These are phyloP conservation scores for Clitopilus hobsonii DNA, from an alignment of 768 basidiomycete species.

Conservation along the genomic window DNA sequence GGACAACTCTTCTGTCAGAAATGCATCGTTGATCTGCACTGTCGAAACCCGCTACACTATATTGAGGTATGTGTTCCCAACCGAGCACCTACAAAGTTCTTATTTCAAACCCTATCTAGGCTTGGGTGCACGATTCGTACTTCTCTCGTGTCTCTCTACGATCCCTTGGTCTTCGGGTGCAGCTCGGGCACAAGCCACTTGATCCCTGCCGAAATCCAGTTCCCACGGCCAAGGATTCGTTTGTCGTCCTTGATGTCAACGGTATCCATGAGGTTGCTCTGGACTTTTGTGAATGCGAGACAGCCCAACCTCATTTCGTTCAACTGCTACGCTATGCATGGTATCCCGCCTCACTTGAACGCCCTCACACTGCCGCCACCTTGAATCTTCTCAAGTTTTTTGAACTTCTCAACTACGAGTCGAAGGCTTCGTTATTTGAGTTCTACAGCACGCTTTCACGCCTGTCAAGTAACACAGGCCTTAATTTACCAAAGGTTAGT, in stretches of 20 bases:
- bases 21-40: neutral
- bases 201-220: conserved; percentile 6
- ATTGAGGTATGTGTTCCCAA: conserved; percentile 2
- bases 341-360: conserved; percentile 14
- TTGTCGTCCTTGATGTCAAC: conserved; percentile 13
- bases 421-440: conserved; percentile 25
- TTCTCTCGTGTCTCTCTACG: conserved; percentile 1
- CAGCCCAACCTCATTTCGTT: neutral
- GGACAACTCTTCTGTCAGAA: neutral
- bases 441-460: conserved; percentile 21
- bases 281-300: conserved; percentile 12
- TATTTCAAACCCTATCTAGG: neutral
- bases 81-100: neutral
- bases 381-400: conserved; percentile 20
- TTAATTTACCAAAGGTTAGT: conserved; percentile 15
- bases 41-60: neutral
- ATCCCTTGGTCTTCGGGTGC: conserved; percentile 8
- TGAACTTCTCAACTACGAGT: conserved; percentile 17
- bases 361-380: conserved; percentile 18
- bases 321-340: conserved; percentile 18
- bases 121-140: neutral
- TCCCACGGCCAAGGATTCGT: neutral
- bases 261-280: conserved; percentile 14
- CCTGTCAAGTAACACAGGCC: conserved; percentile 21
- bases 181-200: conserved; percentile 10